These are phyloP conservation scores for Musa troglodytarum DNA, from an alignment of 176 grass and related monocot genomes.

Conservation along the genomic window DNA sequence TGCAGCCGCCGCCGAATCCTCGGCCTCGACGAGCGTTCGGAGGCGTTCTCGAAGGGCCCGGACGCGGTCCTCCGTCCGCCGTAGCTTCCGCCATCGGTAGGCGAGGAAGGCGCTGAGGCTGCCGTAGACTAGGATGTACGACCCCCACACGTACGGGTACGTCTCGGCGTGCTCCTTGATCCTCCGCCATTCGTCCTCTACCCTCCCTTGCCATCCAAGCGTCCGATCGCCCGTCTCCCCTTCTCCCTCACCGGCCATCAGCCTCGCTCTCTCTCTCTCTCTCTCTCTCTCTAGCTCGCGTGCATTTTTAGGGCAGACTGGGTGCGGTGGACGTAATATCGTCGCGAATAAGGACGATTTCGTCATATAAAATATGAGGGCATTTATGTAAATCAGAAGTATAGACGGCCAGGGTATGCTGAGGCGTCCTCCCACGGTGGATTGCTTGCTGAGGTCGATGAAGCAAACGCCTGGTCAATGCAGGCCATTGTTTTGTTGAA, in stretches of 20 bases:
- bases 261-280: no score
- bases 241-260: neutral
- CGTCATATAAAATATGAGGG: no score
- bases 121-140: constrained; percentile 94
- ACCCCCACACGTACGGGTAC: constrained; percentile 91
- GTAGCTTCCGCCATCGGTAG: constrained; percentile 78
- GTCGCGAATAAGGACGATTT: no score
- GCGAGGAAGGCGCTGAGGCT: constrained; percentile 58
- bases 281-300: no score
- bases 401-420: no score
- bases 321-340: no score
- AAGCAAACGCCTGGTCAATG: no score
- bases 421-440: no score
- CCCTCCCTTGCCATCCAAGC: constrained; percentile 24
- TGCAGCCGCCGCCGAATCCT: constrained; percentile 30
- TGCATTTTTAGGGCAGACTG: no score
- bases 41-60: constrained; percentile 62
- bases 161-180: constrained; percentile 94
- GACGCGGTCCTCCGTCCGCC: constrained; percentile 74
- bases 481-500: no score
- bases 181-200: constrained; percentile 51
- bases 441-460: no score
- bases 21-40: constrained; percentile 49
- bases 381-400: no score
- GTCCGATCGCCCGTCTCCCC: constrained; percentile 18